These are phyloP conservation scores for Apophysomyces sp. DNA, from an alignment of 371 early-diverging fungal species.

Conservation along the genomic window DNA sequence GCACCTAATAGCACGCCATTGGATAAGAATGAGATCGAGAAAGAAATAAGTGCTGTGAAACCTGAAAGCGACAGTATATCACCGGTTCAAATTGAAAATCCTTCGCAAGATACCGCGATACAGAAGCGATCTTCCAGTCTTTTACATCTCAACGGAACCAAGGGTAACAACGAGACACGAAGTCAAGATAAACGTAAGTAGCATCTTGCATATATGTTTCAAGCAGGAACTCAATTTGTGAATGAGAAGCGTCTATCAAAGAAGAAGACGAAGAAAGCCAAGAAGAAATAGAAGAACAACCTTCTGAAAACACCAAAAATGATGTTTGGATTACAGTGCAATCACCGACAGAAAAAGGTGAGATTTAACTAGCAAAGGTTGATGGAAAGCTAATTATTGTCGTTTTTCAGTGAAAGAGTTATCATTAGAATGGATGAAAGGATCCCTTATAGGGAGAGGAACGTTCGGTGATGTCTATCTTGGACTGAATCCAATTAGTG, in stretches of 20 bases:
- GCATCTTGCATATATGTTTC: background rate
- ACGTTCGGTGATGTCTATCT: conserved; percentile 97
- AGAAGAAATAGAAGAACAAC: conserved; percentile 4
- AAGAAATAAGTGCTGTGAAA: background rate
- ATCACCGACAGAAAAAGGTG: background rate
- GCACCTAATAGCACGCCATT: background rate
- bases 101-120: background rate
- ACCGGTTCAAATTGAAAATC: background rate
- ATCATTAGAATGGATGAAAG: conserved; percentile 75
- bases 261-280: conserved; percentile 11
- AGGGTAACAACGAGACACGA: background rate
- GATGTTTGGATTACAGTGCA: background rate
- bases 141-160: conserved; percentile 9
- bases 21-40: conserved; percentile 8
- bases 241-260: background rate
- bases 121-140: conserved; percentile 9
- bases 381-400: background rate
- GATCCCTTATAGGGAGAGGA: conserved; percentile 93
- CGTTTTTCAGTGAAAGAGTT: conserved; percentile 9
- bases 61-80: background rate
- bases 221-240: background rate
- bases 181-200: background rate
- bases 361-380: background rate
- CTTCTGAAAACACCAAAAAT: background rate
- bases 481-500: conserved; percentile 82